Base-by-base conservation (phyloP, 805 yeast species). In the Kazachstania kunashirensis region DNA sequence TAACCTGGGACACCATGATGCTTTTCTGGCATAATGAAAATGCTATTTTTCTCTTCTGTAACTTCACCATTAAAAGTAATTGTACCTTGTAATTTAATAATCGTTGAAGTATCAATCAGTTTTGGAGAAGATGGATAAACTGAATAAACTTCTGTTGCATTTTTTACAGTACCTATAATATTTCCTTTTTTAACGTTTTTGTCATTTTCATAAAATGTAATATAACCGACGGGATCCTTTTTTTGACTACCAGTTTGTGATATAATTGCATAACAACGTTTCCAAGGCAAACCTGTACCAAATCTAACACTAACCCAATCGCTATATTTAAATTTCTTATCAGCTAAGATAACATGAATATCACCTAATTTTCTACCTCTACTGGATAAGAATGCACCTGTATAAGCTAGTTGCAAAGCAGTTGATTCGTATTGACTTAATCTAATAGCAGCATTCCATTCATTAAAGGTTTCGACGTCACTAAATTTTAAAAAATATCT, bases 261-360 rank as follows among this genome's bases (percentile, higher is more conserved):
- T 38, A 89, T 72, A 9, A 88, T 95, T 2, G 94, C 89, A 65
- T 72, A 92, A 55, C 96, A 89, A 42, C 94, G 71, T 54, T 79
- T 83, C 96, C 96, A 89, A 1, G 96, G 95, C 94, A 84, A 84
- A 19, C 98, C 98, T 8, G 89, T 75, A 15, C 97, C 97, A 59
- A 89, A 89, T 46, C 97, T 70, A 13, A 92, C 94, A 53, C 85
- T 73, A 31, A 82, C 86, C 96, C 95, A 88, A 50, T 86, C 96
- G 57, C 84, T 95, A 53, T 85, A 89, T 42, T 73, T 75, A 53
- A 77, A 84, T 53, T 88, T 79, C 15, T 92, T 79, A 49, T 82
- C 35, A 1, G 94, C 80, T 39, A 89, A 66, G 31, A 89, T 70
- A 14, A 88, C 81, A 41, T 83, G 73, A 42, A 92, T 86, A 52